phyloP scores from a whole-genome alignment of 306 rosid species.

The Ormosia semicastrata region DNA sequence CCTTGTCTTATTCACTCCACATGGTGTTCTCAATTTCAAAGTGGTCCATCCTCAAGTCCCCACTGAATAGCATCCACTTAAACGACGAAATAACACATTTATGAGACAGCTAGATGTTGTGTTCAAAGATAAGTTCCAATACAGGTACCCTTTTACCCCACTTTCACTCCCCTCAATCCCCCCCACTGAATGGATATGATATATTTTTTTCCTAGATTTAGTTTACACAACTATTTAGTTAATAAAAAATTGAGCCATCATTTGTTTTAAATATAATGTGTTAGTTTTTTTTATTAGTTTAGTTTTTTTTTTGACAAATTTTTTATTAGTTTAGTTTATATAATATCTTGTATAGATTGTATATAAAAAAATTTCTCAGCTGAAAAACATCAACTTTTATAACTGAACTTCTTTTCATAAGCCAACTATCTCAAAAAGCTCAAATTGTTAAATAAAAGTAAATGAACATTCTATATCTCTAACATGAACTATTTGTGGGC shows the following conservation, averaged over 20 bases:
- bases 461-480: no score
- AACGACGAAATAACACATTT: constrained; percentile 27
- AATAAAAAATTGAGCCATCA: neutral
- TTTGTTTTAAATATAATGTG: no score
- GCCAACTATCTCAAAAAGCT: no score
- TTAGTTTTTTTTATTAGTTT: no score
- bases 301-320: no score
- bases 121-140: neutral
- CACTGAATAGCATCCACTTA: neutral
- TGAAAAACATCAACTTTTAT: no score
- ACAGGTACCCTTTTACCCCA: neutral
- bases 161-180: neutral
- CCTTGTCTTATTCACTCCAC: constrained; percentile 22
- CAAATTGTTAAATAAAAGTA: no score
- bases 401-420: no score
- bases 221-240: neutral
- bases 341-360: no score
- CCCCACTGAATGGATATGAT: neutral
- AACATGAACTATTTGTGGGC: neutral
- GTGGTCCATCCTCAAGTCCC: constrained; percentile 23
- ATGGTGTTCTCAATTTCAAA: constrained; percentile 10
- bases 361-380: no score
- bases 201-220: neutral
- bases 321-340: no score
- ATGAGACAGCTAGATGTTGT: constrained; percentile 16